A percentile compares a stretch with the other conserved stretches of the same genome.
Conservation (phyloP, 345 rosid species). For the Aurinia saxatilis region DNA sequence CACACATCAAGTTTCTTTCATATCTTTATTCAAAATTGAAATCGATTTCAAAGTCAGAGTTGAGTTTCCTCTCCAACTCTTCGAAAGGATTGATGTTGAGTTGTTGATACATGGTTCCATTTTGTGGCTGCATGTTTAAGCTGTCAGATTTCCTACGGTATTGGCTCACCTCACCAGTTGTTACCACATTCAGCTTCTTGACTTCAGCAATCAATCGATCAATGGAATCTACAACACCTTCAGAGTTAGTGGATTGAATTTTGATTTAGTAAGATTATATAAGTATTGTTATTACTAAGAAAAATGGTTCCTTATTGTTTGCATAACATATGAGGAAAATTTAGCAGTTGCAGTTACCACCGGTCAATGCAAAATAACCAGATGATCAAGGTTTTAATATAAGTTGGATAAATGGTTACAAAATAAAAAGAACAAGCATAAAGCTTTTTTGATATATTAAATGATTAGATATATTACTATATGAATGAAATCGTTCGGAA, state of each 20-base stretch:
- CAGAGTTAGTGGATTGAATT: too few species aligned
- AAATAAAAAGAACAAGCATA: too few species aligned
- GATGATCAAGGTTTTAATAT: too few species aligned
- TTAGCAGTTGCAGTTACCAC: background rate
- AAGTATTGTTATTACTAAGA: too few species aligned
- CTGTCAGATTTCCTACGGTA: background rate
- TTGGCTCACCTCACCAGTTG: conserved; percentile 33
- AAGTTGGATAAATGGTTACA: too few species aligned
- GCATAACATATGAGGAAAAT: background rate
- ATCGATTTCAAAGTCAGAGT: background rate
- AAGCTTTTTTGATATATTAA: too few species aligned
- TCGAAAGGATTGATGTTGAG: background rate
- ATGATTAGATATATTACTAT: background rate
- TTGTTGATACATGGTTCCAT: background rate
- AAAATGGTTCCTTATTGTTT: too few species aligned
- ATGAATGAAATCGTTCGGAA: too few species aligned
- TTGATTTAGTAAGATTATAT: too few species aligned
- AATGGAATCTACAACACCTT: too few species aligned
- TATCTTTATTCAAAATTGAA: background rate
- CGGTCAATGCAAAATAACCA: too few species aligned
- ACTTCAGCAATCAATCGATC: conserved; percentile 64
- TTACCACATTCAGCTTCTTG: conserved; percentile 44
- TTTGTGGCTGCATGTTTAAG: background rate
- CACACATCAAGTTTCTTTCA: background rate
- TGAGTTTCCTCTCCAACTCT: background rate